Evolutionary conservation across 805 yeast genomes (phyloP).

Genomic region (Saturnispora silvae): DNA sequence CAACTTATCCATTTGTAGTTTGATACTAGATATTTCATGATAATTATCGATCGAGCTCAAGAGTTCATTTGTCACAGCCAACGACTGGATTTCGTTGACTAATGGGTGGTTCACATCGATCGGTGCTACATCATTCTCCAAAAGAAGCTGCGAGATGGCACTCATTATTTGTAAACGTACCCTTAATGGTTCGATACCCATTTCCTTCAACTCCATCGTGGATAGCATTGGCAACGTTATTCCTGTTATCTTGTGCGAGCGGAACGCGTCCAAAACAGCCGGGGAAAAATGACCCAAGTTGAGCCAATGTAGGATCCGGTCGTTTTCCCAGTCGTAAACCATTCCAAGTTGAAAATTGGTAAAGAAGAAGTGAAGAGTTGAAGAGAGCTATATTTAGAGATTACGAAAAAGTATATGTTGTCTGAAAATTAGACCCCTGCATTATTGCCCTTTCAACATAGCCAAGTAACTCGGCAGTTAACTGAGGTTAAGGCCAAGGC

Average conservation of each 20-base stretch:
- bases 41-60: too few relatives aligned
- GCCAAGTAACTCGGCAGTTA: too few relatives aligned
- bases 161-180: slow-evolving; percentile 51
- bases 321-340: slow-evolving; percentile 23
- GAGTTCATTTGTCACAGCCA: slow-evolving; percentile 10
- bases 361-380: slow-evolving; percentile 38
- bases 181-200: slow-evolving; percentile 48
- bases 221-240: slow-evolving; percentile 58
- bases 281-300: slow-evolving; percentile 17
- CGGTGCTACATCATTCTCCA: slow-evolving; percentile 20
- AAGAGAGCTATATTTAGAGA: slow-evolving; percentile 38
- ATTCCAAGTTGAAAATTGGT: slow-evolving; percentile 30
- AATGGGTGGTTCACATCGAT: slow-evolving; percentile 18
- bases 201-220: slow-evolving; percentile 60
- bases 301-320: slow-evolving; percentile 24
- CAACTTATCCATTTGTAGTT: slow-evolving; percentile 44
- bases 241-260: slow-evolving; percentile 59
- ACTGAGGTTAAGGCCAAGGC: too few relatives aligned
- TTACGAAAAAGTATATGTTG: not conserved
- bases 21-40: too few relatives aligned
- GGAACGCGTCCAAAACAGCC: slow-evolving; percentile 28
- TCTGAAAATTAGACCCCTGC: too few relatives aligned
- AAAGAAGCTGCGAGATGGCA: slow-evolving; percentile 44
- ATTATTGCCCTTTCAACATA: too few relatives aligned
- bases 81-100: slow-evolving; percentile 18